Evolutionary conservation across 495 filamentous ascomycete species (phyloP).

Genomic region (Penicillium longicatenatum): DNA sequence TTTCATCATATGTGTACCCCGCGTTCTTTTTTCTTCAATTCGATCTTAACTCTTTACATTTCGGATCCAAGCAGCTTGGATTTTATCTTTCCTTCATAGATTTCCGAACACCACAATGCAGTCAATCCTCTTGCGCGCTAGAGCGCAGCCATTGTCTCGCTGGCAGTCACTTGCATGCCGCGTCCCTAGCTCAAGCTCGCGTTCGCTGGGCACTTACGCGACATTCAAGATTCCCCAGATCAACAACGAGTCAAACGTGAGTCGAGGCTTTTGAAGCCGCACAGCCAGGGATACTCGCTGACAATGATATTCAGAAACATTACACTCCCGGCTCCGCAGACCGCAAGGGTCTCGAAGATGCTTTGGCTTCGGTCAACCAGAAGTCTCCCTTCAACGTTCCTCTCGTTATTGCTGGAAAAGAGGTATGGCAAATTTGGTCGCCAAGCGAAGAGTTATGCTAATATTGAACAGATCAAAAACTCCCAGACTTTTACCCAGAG

Average conservation of each 20-base stretch:
- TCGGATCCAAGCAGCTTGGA: not conserved
- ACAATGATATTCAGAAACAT: conserved; percentile 62
- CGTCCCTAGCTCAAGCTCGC: conserved; percentile 27
- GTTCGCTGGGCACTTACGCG: conserved; percentile 58
- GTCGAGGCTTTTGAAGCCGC: conserved; percentile 27
- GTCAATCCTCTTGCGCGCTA: conserved; percentile 36
- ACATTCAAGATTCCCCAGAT: conserved; percentile 86
- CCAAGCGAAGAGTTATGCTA: conserved; percentile 10
- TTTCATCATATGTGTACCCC: conserved; percentile 27
- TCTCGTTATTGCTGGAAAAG: conserved; percentile 74
- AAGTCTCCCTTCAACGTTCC: conserved; percentile 65
- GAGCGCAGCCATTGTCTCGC: conserved; percentile 34
- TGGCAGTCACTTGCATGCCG: conserved; percentile 25
- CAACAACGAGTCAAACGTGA: conserved; percentile 90
- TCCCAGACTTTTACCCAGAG: conserved; percentile 56
- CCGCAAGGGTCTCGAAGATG: conserved; percentile 69
- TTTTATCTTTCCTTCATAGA: not conserved
- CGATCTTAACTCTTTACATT: not conserved
- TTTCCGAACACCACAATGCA: conserved; percentile 30
- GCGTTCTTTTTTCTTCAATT: conserved; percentile 22
- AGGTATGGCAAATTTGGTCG: conserved; percentile 47
- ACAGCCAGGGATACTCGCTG: not conserved
- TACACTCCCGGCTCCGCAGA: conserved; percentile 82
- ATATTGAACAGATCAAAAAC: conserved; percentile 31
- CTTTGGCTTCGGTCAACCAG: conserved; percentile 52